phyloP scores from a whole-genome alignment of 2,329 filamentous ascomycete species.

The Aspergillus intermedius region DNA sequence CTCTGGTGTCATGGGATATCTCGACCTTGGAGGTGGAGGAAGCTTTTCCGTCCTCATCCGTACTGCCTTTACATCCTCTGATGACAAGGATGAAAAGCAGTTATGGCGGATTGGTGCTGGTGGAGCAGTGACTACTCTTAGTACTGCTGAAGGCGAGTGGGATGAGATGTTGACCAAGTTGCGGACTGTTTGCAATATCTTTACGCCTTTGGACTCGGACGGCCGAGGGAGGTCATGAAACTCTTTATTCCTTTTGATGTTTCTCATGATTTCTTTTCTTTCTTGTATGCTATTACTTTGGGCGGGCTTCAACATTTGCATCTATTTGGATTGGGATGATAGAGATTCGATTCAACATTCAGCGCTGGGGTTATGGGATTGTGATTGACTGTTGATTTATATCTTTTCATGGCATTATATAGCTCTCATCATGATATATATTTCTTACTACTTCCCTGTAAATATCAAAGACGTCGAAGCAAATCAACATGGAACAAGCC shows the following conservation, averaged over 20 bases:
- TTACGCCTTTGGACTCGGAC: conserved; percentile 20
- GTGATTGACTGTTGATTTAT: too few relatives aligned
- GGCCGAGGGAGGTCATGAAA: not conserved
- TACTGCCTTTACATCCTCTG: conserved; percentile 56
- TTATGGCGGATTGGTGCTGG: conserved; percentile 81
- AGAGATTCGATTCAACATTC: conserved; percentile 26
- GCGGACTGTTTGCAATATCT: conserved; percentile 39
- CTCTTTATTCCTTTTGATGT: too few relatives aligned
- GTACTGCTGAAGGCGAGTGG: conserved; percentile 71
- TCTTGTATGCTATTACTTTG: conserved; percentile 2
- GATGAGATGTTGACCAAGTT: conserved; percentile 85
- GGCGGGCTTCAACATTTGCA: conserved; percentile 23
- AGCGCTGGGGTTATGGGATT: conserved; percentile 10
- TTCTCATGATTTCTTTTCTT: not conserved
- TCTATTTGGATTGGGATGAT: conserved; percentile 5
- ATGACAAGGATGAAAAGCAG: conserved; percentile 22
- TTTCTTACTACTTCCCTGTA: not conserved
- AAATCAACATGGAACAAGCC: too few relatives aligned
- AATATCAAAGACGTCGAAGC: too few relatives aligned
- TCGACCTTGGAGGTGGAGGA: conserved; percentile 75
- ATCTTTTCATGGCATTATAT: too few relatives aligned
- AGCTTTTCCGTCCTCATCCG: conserved; percentile 92
- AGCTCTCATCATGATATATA: too few relatives aligned
- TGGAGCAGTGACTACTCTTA: conserved; percentile 80
- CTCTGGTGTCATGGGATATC: conserved; percentile 81